phyloP scores from a whole-genome alignment of 768 basidiomycete genomes.

The Infundibulicybe gibba region DNA sequence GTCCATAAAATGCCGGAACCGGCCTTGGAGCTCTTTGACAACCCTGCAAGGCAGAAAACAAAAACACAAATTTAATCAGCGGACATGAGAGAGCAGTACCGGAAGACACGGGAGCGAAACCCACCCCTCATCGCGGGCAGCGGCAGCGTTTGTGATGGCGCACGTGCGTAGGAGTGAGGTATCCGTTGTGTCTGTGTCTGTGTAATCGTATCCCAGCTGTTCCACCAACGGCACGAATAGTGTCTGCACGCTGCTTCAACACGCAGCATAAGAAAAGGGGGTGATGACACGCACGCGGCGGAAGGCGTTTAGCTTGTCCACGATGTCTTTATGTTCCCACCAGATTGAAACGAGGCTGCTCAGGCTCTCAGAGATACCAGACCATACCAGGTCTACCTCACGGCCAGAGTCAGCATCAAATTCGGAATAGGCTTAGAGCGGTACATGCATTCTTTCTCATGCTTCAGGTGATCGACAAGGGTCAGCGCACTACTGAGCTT shows the following conservation, averaged over 20 bases:
- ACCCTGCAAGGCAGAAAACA: constrained; percentile 43
- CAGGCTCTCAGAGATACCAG: constrained; percentile 59
- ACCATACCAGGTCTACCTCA: constrained; percentile 74
- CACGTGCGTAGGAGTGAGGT: constrained; percentile 69
- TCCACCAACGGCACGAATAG: constrained; percentile 76
- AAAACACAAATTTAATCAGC: constrained; percentile 6
- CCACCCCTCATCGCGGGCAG: constrained; percentile 19
- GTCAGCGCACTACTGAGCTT: constrained; percentile 75
- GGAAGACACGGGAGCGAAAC: constrained; percentile 4
- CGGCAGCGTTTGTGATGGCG: constrained; percentile 54
- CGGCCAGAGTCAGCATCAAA: neutral
- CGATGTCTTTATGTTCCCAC: constrained; percentile 73
- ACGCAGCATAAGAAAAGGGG: neutral
- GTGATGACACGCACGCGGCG: constrained; percentile 42
- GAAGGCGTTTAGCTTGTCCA: constrained; percentile 55
- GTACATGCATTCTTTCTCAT: constrained; percentile 60
- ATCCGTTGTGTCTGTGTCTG: constrained; percentile 61
- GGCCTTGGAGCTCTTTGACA: constrained; percentile 63
- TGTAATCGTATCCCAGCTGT: constrained; percentile 75
- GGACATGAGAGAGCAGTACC: neutral
- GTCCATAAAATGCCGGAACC: constrained; percentile 68
- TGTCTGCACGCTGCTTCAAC: constrained; percentile 28
- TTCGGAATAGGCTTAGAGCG: constrained; percentile 1
- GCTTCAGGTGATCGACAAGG: constrained; percentile 62
- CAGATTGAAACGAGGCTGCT: constrained; percentile 56